These are phyloP conservation scores for Ustilago nuda DNA, from an alignment of 1,284 basidiomycete genomes.

Conservation along the genomic window DNA sequence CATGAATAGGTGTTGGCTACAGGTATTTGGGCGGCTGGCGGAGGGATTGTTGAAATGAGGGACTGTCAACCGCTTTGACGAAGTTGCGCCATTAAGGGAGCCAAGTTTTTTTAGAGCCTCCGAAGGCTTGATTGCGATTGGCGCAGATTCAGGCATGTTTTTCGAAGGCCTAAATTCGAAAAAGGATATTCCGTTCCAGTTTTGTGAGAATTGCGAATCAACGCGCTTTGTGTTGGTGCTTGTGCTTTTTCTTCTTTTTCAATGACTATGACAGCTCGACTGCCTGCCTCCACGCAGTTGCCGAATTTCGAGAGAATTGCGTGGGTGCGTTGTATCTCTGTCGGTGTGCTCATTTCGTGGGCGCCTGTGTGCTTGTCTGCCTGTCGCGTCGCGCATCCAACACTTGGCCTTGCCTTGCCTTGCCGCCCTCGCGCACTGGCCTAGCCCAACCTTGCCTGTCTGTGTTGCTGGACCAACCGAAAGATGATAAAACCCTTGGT, in stretches of 20 bases:
- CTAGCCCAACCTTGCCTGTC: not conserved
- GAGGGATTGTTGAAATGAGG: not conserved
- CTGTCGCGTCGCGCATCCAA: conserved; percentile 32
- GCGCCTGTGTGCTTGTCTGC: not conserved
- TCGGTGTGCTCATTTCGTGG: not conserved
- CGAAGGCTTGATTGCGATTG: conserved; percentile 13
- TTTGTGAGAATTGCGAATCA: conserved; percentile 17
- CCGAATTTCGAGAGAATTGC: conserved; percentile 1
- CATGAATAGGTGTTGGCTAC: not conserved
- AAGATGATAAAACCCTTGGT: conserved; percentile 46
- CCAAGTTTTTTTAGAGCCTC: not conserved
- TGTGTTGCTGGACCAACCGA: conserved; percentile 9
- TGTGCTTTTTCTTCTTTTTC: not conserved
- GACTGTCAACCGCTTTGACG: not conserved
- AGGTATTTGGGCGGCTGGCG: not conserved
- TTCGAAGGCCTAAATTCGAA: conserved; percentile 15
- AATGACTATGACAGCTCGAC: not conserved
- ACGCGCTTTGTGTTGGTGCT: conserved; percentile 15
- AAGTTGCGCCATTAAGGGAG: not conserved
- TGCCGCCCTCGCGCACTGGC: not conserved
- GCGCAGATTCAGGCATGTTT: not conserved
- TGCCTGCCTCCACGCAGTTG: conserved; percentile 2
- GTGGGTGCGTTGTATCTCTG: not conserved
- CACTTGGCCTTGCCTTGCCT: not conserved
- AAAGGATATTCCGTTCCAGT: conserved; percentile 19